These are phyloP conservation scores for Tolypocladium tundrense DNA, from an alignment of 2,329 filamentous ascomycete genomes.

Conservation along the genomic window DNA sequence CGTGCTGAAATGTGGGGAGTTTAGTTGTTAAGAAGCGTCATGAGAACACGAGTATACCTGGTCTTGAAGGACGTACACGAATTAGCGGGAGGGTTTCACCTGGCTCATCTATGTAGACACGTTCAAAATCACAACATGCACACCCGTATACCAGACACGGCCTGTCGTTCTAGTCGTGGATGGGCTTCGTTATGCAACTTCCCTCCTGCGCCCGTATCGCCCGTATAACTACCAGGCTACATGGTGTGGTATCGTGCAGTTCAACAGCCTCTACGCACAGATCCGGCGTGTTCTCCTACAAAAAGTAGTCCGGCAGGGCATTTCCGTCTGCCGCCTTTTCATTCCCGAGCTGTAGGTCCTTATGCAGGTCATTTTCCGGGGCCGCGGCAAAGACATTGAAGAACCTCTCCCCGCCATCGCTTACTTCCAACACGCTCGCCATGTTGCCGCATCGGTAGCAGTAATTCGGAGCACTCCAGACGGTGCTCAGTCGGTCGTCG, in stretches of 20 bases:
- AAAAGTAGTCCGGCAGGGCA: slow-evolving; percentile 60
- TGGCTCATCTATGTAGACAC: background rate
- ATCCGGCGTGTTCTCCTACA: slow-evolving; percentile 27
- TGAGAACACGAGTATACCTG: slow-evolving; percentile 9
- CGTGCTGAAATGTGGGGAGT: background rate
- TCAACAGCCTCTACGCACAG: background rate
- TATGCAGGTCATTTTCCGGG: slow-evolving; percentile 86
- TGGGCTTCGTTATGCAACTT: background rate
- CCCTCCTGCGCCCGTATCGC: background rate
- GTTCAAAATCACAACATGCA: background rate
- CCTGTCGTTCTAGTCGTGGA: background rate
- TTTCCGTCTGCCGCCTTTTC: slow-evolving; percentile 59
- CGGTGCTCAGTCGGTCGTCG: slow-evolving; percentile 86
- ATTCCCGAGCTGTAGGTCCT: slow-evolving; percentile 68
- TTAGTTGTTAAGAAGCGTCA: slow-evolving; percentile 8
- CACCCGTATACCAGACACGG: background rate
- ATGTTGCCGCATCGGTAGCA: slow-evolving; percentile 95
- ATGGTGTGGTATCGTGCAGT: background rate
- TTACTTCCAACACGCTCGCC: slow-evolving; percentile 93
- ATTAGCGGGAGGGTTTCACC: background rate
- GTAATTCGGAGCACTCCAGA: slow-evolving; percentile 97
- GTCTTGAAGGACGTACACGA: background rate
- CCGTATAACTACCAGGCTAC: background rate
- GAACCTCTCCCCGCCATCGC: slow-evolving; percentile 81
- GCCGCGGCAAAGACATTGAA: slow-evolving; percentile 98